These are phyloP conservation scores for Naganishia albida DNA, from an alignment of 1,284 basidiomycete species.

Conservation along the genomic window DNA sequence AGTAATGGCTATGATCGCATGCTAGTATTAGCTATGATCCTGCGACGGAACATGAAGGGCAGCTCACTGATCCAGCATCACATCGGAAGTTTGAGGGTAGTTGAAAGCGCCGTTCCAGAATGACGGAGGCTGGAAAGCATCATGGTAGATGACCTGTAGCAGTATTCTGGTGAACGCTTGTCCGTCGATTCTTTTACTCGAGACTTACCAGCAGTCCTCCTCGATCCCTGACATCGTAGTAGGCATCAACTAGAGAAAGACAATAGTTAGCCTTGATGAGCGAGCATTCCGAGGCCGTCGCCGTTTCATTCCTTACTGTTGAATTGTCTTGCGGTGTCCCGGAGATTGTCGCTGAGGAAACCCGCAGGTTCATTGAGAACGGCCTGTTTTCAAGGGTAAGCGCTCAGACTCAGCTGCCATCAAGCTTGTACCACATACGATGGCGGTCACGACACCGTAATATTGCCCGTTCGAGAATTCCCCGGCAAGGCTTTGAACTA, in stretches of 20 bases:
- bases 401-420: too few relatives aligned
- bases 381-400: too few relatives aligned
- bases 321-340: slow-evolving; percentile 66
- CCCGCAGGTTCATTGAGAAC: slow-evolving; percentile 73
- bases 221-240: slow-evolving; percentile 71
- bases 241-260: slow-evolving; percentile 54
- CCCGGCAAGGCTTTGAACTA: slow-evolving; percentile 62
- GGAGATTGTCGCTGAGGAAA: slow-evolving; percentile 61
- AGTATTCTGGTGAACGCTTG: slow-evolving; percentile 59
- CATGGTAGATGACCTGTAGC: slow-evolving; percentile 70
- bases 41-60: neutral
- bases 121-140: slow-evolving; percentile 73
- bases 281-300: too few relatives aligned
- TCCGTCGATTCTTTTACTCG: slow-evolving; percentile 40
- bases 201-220: slow-evolving; percentile 56
- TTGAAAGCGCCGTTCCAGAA: slow-evolving; percentile 34
- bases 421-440: slow-evolving; percentile 57
- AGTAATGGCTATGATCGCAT: slow-evolving; percentile 62
- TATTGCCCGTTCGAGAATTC: slow-evolving; percentile 56
- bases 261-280: too few relatives aligned
- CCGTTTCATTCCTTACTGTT: slow-evolving; percentile 68
- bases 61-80: slow-evolving; percentile 68
- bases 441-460: slow-evolving; percentile 66
- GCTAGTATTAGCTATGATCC: too few relatives aligned
- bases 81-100: slow-evolving; percentile 60